phyloP scores from a whole-genome alignment of 768 basidiomycete genomes.

The Tylopilus balloui region DNA sequence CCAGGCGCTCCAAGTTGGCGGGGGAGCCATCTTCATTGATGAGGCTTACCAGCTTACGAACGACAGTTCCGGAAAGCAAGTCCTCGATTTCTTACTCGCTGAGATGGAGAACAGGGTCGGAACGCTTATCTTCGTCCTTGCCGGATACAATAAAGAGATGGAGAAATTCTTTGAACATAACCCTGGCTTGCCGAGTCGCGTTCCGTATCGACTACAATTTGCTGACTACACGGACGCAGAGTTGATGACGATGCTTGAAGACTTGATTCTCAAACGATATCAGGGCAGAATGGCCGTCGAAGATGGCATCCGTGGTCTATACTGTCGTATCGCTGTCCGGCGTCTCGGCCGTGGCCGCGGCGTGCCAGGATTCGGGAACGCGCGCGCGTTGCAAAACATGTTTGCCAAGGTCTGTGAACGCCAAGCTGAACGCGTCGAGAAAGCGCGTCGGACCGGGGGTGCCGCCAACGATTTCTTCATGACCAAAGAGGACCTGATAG shows the following conservation, averaged over 20 bases:
- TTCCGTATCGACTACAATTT: constrained; percentile 58
- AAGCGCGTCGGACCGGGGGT: constrained; percentile 37
- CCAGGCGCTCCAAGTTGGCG: constrained; percentile 45
- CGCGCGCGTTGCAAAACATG: constrained; percentile 53
- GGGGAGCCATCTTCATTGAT: constrained; percentile 65
- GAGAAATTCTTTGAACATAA: constrained; percentile 76
- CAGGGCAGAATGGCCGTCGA: constrained; percentile 51
- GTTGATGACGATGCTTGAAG: constrained; percentile 51
- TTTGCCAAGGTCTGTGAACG: constrained; percentile 45
- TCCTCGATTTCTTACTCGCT: constrained; percentile 65
- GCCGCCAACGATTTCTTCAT: constrained; percentile 49
- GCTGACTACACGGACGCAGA: constrained; percentile 57
- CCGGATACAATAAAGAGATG: constrained; percentile 70
- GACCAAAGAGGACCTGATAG: constrained; percentile 54
- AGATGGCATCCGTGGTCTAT: constrained; percentile 50
- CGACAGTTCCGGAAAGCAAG: constrained; percentile 46
- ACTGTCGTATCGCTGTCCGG: constrained; percentile 35
- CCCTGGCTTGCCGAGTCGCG: constrained; percentile 63
- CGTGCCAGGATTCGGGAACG: constrained; percentile 62
- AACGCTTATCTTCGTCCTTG: constrained; percentile 62
- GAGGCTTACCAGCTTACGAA: constrained; percentile 66
- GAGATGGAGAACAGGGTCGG: constrained; percentile 73
- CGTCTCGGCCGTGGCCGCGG: constrained; percentile 14
- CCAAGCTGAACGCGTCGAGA: constrained; percentile 48
- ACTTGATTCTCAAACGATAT: constrained; percentile 44